Evolutionary conservation across 169 alveolate species (phyloP), one percentile per base, ranked within the genome.

Genomic region (Eimeria praecox): DNA sequence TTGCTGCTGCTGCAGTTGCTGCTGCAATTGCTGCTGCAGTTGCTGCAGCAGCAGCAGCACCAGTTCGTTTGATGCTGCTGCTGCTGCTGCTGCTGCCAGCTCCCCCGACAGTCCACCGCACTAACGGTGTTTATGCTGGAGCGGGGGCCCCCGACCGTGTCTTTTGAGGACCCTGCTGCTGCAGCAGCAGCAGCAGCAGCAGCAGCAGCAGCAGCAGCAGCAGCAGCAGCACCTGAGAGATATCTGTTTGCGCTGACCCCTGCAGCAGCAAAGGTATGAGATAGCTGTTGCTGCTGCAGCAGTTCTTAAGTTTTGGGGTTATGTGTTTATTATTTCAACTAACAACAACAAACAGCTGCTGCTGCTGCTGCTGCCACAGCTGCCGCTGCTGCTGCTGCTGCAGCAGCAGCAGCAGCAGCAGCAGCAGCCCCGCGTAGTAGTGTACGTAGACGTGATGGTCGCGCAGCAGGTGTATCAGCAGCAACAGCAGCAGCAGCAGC

Each of bases 331-430:
- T 71, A 14, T 71, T 38, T 38, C 83, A 30, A n/a, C 83, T 38
- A 71, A 71, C 83, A 71, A 0, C 83, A 20, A 22, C 52, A 20
- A 71, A n/a, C 44, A 38, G 83, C 83, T 71, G 83, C 83, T 38
- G 83, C 83, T 71, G 83, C 83, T 71, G 83, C 49, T 71, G 83
- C 83, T 71, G 83, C 44, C 30, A 44, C 83, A n/a, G 83, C 83
- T 24, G 83, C 2, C 40, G 78, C 40, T 16, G 40, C 78, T 10
- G 27, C 78, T n/a, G 78, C 78, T 16, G 78, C 78, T 16, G 78
- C 78, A 66, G 78, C 83, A 33, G 27, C 78, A 16, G 78, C 78
- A 66, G 78, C 78, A 66, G 78, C 78, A 66, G 78, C 83, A 27
- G 83, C 83, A 71, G 27, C 69, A 59, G 69, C 69, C 69, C 83